phyloP scores from a whole-genome alignment of 208 protist species.

The Balamuthia mandrillaris region DNA sequence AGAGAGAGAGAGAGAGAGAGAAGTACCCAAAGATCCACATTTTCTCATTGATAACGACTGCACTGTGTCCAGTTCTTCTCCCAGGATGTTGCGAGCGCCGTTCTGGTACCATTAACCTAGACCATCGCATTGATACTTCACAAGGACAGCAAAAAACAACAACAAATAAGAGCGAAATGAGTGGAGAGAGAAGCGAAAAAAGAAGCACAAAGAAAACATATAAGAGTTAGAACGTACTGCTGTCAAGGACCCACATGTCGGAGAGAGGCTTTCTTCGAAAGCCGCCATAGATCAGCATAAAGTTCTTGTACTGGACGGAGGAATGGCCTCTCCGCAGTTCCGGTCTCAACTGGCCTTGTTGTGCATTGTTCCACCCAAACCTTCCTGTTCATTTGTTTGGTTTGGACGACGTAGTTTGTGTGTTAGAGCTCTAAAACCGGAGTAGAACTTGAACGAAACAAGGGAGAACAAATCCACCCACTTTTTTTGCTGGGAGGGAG shows the following conservation, averaged over 20 bases:
- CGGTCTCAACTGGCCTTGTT: slow-evolving; percentile 1
- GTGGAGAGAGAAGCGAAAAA: background rate
- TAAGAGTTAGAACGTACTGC: background rate
- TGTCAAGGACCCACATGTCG: slow-evolving; percentile 29
- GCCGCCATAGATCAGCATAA: slow-evolving; percentile 24
- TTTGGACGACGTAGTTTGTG: background rate
- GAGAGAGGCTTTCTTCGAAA: background rate
- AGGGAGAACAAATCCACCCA: background rate
- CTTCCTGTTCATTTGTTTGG: background rate
- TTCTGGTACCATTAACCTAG: background rate
- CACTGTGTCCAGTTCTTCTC: background rate
- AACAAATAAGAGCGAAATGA: background rate
- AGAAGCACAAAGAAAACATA: background rate
- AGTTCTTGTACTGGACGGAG: slow-evolving; percentile 5
- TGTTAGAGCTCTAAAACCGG: background rate
- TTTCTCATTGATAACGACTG: background rate
- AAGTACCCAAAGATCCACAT: slow-evolving; percentile 16
- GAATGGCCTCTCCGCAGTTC: background rate
- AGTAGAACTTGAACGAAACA: background rate
- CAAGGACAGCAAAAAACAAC: background rate
- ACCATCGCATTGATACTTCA: slow-evolving; percentile 25
- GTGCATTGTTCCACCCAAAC: slow-evolving; percentile 21
- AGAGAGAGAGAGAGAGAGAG: background rate
- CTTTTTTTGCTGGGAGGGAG: slow-evolving; percentile 12
- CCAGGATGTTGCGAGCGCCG: background rate